Base-by-base conservation (phyloP, 1,284 basidiomycete species). In the Pisolithus thermaeus region DNA sequence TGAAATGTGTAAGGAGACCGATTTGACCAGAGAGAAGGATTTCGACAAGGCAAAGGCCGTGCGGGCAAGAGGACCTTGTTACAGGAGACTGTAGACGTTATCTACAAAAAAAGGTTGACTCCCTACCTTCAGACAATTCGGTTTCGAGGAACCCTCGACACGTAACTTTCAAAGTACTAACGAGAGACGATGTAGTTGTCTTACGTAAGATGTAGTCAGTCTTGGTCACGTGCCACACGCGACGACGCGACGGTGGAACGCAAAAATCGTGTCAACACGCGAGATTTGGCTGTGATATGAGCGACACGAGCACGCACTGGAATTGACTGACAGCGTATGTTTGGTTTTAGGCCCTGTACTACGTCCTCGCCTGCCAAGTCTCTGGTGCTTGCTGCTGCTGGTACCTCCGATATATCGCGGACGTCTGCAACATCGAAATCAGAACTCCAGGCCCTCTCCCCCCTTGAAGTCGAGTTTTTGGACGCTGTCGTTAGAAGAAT, bases 91-190 rank as follows among this genome's bases (percentile, higher is more conserved):
- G 56, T 35, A 35, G 12, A 14, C 18, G 53, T 18, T 16, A 22
- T 18, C 36, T 25, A 46, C 9, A 1, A 9, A 22, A 14, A 20
- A 28, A 9, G 30, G n/a, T 43, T 32, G 44, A 27, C 46, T 27
- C 11, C 44, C 49, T 54, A 83, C 94, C 96, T 79, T 99, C 97
- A 11, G 92, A 95, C 47, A 99, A 73, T 69, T 99, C 97, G 18
- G 18, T 20, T 20, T 20, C 18, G 18, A 20, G 18, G 18, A 20
- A 20, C 18, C 18, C 18, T 20, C 18, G 18, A 20, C 18, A 20
- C 1, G 18, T 20, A 20, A 20, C 18, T 20, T 20, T 20, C 18
- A 20, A 20, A 20, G 18, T 20, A 20, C 18, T 20, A 20, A 20
- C 27, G 27, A 4, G 46, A 66, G 50, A 60, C 46, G 11, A n/a